Evolutionary conservation across 768 basidiomycete genomes (phyloP), one percentile per base, ranked within the genome.

Genomic region (Russula emetica): DNA sequence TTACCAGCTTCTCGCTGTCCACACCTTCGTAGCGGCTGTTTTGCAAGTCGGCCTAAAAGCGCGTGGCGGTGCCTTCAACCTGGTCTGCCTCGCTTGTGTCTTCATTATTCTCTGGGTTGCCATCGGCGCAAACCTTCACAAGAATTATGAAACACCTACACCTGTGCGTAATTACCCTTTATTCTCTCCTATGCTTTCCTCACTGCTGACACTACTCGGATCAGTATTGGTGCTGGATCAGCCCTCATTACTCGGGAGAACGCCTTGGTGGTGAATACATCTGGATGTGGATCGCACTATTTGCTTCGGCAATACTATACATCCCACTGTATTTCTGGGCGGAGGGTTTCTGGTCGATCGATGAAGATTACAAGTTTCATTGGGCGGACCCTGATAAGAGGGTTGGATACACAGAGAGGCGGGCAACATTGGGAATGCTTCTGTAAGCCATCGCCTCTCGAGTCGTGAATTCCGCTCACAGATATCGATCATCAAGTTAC

Each of bases 21-120:
- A 78, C 69, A 80, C 79, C 1, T 78, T 80, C 67, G 60, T 75
- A 10, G 52, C 42, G 2, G 76, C 75, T 18, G 63, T 80, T n/a
- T 78, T 76, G 76, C 71, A 69, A 55, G 72, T 74, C 22, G 70
- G 71, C 32, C 66, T 73, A 22, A 45, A 67, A 32, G 71, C 72
- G n/a, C 69, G 75, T 52, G 55, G 60, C 11, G 26, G 71, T 32
- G 76, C 76, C 18, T 60, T 68, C 44, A 36, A 38, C 30, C 6
- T 59, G 10, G 67, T 62, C 32, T 32, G n/a, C n/a, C 22, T 58
- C 47, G 42, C n/a, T n/a, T 65, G 53, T 10, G 8, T 66, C 13
- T 66, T 66, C 36, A 47, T 69, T 34, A 69, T 76, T 28, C 71
- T 73, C 56, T 80, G 77, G 77, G 38, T 72, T 9, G 76, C 75